Evolutionary conservation across 345 rosid species (phyloP).

Genomic region (Melaleuca alternifolia): DNA sequence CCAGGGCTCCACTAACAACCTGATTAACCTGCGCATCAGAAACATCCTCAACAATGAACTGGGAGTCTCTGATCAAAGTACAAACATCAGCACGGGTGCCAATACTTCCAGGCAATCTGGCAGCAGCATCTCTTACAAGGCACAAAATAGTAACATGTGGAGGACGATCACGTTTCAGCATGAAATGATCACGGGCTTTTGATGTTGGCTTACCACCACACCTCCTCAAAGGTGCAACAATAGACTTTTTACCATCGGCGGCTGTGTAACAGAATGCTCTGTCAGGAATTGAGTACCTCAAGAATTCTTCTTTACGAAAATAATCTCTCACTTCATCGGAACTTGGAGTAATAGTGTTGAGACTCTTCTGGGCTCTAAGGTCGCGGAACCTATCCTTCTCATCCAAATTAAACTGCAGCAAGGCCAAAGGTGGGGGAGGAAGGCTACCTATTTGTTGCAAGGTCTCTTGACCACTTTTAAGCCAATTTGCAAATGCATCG

Average conservation of each 20-base stretch:
- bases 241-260: slow-evolving; percentile 94
- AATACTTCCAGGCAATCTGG: slow-evolving; percentile 96
- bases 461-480: slow-evolving; percentile 89
- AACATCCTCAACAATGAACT: slow-evolving; percentile 85
- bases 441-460: slow-evolving; percentile 94
- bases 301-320: slow-evolving; percentile 82
- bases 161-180: slow-evolving; percentile 98
- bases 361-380: slow-evolving; percentile 97
- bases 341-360: slow-evolving; percentile 72
- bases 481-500: slow-evolving; percentile 96
- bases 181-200: slow-evolving; percentile 97
- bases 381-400: slow-evolving; percentile 98
- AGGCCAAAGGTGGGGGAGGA: slow-evolving; percentile 80
- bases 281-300: slow-evolving; percentile 95
- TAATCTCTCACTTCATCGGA: slow-evolving; percentile 82
- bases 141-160: slow-evolving; percentile 98
- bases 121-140: slow-evolving; percentile 97
- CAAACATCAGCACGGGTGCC: slow-evolving; percentile 99
- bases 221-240: slow-evolving; percentile 98
- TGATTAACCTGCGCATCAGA: slow-evolving; percentile 90
- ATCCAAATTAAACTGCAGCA: slow-evolving; percentile 75
- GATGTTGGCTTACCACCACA: slow-evolving; percentile 99
- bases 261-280: slow-evolving; percentile 96
- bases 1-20: slow-evolving; percentile 97
- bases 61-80: slow-evolving; percentile 91